Evolutionary conservation across 2,329 filamentous ascomycete genomes (phyloP), one percentile per base, ranked within the genome.

Genomic region (Boeremia lycopersici): DNA sequence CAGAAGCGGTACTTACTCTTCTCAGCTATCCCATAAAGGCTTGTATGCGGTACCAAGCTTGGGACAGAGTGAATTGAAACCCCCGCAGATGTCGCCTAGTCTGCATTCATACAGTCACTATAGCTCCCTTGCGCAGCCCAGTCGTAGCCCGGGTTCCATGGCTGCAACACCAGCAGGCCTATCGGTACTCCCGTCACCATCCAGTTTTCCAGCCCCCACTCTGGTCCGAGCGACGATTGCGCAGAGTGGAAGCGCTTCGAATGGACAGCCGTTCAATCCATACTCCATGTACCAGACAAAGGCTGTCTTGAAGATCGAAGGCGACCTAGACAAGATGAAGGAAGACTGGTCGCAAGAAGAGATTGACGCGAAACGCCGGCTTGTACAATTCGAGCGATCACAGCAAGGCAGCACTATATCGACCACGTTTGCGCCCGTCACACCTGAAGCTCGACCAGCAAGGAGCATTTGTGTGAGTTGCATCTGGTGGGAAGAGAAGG

Each of bases 401-500:
- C 93, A 98, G 75, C 82, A 82, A 30, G 92, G 91, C 26, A 93
- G 89, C 70, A 91, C 89, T 4, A 88, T 98, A 51, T 88, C 87
- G 30, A 86, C 91, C 12, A 88, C 83, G 12, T 98, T 98, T 78
- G 86, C 88, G 44, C 81, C 92, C 0, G 87, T 97, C 41, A 82
- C 89, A 13, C 86, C 86, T 12, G 90, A 91, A 67, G 90, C 96
- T 59, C 86, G 92, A 19, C 85, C 88, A 1, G 86, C 88, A 2
- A 90, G 93, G 77, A 92, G 89, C 76, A 93, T 96, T 57, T 96
- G 92, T 77, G 91, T 99, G 72, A 97, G 93, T 76, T 99, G 95
- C 80, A 99, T 99, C 70, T 93, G 88, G 81, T 99, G 95, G 95
- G 89, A 89, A 54, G 92, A 96, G 76, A 96, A 92, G 77, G 81